phyloP scores from a whole-genome alignment of 2,329 filamentous ascomycete species.

The Alternaria triticina region DNA sequence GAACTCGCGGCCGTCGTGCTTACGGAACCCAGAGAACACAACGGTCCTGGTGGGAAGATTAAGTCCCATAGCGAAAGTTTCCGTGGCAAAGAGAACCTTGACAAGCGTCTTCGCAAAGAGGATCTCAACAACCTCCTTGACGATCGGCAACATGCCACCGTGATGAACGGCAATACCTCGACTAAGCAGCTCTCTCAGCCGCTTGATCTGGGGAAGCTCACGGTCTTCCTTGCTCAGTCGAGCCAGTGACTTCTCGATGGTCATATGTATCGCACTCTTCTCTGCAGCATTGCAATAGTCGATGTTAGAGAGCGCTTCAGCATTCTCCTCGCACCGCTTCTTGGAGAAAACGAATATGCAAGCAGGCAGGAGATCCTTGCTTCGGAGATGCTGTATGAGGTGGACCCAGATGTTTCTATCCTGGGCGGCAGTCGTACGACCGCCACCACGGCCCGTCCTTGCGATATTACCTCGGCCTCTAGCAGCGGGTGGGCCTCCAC shows the following conservation, averaged over 20 bases:
- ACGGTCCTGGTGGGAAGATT: conserved; percentile 96
- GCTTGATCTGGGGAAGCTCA: conserved; percentile 86
- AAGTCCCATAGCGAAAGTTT: conserved; percentile 98
- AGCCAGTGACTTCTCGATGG: conserved; percentile 92
- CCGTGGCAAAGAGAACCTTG: conserved; percentile 95
- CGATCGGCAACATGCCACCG: conserved; percentile 90
- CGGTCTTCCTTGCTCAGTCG: conserved; percentile 90
- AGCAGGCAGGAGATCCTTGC: conserved; percentile 83
- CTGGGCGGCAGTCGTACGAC: conserved; percentile 86
- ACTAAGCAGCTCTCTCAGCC: conserved; percentile 81
- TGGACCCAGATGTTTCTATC: conserved; percentile 98
- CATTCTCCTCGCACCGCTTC: conserved; percentile 96
- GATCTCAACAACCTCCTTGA: conserved; percentile 97
- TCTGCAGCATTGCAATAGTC: conserved; percentile 93
- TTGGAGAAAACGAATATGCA: conserved; percentile 99
- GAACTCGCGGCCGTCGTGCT: conserved; percentile 93
- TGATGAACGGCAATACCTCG: conserved; percentile 96
- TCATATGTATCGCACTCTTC: conserved; percentile 97
- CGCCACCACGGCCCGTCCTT: conserved; percentile 81
- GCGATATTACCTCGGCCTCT: conserved; percentile 84
- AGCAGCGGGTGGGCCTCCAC: conserved; percentile 61
- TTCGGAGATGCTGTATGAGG: conserved; percentile 87
- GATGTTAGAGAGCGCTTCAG: conserved; percentile 90
- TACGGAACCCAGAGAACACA: conserved; percentile 95
- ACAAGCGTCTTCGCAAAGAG: conserved; percentile 93